Percentiles rank a stretch among this genome's conserved stretches.
phyloP scores from a whole-genome alignment of 1,284 basidiomycete genomes.

The Apiotrichum laibachii region DNA sequence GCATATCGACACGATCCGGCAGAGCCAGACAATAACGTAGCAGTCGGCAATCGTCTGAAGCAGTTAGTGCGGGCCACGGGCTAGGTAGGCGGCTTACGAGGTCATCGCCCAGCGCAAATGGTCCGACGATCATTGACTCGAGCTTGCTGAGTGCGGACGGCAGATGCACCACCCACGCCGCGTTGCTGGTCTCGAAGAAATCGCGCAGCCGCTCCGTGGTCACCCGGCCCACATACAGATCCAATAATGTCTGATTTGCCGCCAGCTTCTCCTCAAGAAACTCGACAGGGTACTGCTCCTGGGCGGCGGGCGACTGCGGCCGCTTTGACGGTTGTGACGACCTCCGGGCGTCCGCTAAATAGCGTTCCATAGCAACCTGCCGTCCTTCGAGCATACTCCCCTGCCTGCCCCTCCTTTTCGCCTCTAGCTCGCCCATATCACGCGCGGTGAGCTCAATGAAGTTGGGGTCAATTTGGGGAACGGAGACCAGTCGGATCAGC shows the following conservation, averaged over 20 bases:
- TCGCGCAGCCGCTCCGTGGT: constrained; percentile 36
- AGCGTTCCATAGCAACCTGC: constrained; percentile 58
- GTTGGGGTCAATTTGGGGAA: constrained; percentile 54
- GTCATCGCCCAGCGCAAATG: constrained; percentile 65
- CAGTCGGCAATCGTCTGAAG: constrained; percentile 70
- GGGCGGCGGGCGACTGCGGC: constrained; percentile 40
- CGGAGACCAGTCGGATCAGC: constrained; percentile 67
- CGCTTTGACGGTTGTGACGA: constrained; percentile 27
- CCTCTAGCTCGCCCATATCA: constrained; percentile 42
- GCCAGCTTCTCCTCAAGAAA: constrained; percentile 52
- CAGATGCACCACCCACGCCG: constrained; percentile 55
- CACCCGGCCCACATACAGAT: constrained; percentile 45
- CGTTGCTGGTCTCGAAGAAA: constrained; percentile 49
- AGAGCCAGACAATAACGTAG: constrained; percentile 74
- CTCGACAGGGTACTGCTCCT: constrained; percentile 23
- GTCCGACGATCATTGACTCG: constrained; percentile 65
- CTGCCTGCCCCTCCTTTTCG: constrained; percentile 40
- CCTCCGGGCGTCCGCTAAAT: constrained; percentile 51
- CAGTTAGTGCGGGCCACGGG: neutral
- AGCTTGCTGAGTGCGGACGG: constrained; percentile 55
- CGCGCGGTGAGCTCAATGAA: constrained; percentile 51
- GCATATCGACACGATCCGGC: constrained; percentile 60
- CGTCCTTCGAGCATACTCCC: constrained; percentile 55
- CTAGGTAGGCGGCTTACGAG: constrained; percentile 35
- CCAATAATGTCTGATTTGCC: constrained; percentile 45